Evolutionary conservation across 176 grass and related monocot genomes (phyloP).

Genomic region (Musa acuminata): DNA sequence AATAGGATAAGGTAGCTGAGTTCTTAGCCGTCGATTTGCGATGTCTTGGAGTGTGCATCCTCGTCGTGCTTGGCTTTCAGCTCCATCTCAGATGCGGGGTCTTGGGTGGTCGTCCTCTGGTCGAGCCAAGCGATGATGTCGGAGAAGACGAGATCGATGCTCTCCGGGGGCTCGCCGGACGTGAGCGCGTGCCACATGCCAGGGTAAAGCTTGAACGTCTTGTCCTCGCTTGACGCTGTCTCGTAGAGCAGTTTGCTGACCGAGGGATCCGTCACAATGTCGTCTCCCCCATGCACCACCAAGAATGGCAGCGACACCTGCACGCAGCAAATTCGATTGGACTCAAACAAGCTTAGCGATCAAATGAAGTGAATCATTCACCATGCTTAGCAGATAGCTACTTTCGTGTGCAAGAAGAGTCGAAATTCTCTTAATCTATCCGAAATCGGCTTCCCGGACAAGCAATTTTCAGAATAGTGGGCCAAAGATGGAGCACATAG

Average conservation of each 20-base stretch:
- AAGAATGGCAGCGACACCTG: slow-evolving; percentile 62
- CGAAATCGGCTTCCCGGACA: too few species aligned
- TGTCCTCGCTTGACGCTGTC: slow-evolving; percentile 46
- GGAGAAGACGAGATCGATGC: slow-evolving; percentile 38
- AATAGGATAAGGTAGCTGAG: too few species aligned
- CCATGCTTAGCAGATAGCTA: too few species aligned
- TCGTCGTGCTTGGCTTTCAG: background rate
- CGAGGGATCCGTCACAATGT: slow-evolving; percentile 42
- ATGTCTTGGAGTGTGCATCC: too few species aligned
- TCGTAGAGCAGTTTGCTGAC: slow-evolving; percentile 50
- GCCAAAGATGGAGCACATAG: too few species aligned
- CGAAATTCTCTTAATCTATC: too few species aligned
- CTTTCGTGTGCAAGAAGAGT: too few species aligned
- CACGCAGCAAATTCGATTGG: too few species aligned
- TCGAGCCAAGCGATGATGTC: slow-evolving; percentile 55
- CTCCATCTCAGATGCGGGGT: background rate
- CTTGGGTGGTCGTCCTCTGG: background rate
- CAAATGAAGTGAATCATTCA: too few species aligned
- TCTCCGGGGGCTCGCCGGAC: slow-evolving; percentile 34
- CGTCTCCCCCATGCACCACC: slow-evolving; percentile 47
- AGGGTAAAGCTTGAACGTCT: slow-evolving; percentile 60
- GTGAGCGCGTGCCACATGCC: slow-evolving; percentile 63
- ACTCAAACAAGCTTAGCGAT: too few species aligned
- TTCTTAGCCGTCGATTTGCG: too few species aligned
- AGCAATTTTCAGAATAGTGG: too few species aligned